These are phyloP conservation scores for Penicillium desertorum DNA, from an alignment of 495 filamentous ascomycete genomes.

Conservation along the genomic window DNA sequence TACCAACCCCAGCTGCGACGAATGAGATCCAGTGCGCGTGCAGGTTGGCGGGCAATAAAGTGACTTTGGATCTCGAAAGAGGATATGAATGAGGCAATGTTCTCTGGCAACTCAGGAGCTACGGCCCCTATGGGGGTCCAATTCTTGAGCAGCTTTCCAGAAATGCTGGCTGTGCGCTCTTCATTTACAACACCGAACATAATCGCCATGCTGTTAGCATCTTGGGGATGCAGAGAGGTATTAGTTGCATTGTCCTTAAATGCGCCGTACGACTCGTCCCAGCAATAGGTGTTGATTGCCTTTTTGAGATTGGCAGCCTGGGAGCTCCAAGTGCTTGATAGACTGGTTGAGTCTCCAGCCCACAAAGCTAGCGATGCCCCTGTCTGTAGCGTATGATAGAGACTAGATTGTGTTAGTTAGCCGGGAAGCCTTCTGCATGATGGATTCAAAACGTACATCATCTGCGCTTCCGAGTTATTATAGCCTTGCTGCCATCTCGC, in stretches of 20 bases:
- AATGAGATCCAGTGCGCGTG: conserved; percentile 56
- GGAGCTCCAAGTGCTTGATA: conserved; percentile 44
- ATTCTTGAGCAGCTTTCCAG: conserved; percentile 46
- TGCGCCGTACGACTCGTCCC: conserved; percentile 50
- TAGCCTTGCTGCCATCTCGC: conserved; percentile 53
- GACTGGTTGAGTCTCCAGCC: conserved; percentile 42
- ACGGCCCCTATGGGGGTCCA: conserved; percentile 62
- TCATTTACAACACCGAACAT: conserved; percentile 39
- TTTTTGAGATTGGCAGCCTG: conserved; percentile 40
- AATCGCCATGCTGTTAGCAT: conserved; percentile 52
- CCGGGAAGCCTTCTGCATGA: neutral
- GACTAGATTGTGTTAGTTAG: conserved; percentile 23
- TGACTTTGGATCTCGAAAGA: conserved; percentile 63
- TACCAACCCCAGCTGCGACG: conserved; percentile 61
- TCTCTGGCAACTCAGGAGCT: conserved; percentile 56
- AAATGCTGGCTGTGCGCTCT: conserved; percentile 39
- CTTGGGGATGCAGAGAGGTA: conserved; percentile 49
- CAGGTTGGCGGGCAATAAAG: conserved; percentile 43
- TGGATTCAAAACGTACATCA: conserved; percentile 40
- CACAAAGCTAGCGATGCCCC: conserved; percentile 52
- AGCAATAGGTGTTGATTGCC: conserved; percentile 50
- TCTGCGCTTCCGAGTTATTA: conserved; percentile 56
- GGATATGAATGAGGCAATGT: conserved; percentile 61
- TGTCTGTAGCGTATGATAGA: conserved; percentile 53
- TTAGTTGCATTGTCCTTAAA: conserved; percentile 58